These are phyloP conservation scores for Mesostigma viride DNA, from an alignment of 139 green algal species.

Conservation along the genomic window DNA sequence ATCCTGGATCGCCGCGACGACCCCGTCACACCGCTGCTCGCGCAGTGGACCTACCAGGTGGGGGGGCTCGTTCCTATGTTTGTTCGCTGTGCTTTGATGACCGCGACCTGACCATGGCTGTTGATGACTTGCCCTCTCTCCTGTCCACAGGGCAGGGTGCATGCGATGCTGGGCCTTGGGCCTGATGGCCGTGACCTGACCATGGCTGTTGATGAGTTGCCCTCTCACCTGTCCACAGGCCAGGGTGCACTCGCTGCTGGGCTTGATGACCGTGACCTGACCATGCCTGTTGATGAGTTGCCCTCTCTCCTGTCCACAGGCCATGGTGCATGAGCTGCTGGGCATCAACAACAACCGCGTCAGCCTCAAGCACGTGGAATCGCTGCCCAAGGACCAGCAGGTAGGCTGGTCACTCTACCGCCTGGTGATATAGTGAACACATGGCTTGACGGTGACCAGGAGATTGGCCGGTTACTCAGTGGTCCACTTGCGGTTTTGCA, in stretches of 20 bases:
- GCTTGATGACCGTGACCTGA: not conserved
- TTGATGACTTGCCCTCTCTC: not conserved
- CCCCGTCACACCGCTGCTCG: constrained; percentile 41
- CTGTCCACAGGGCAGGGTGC: constrained; percentile 37
- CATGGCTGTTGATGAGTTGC: not conserved
- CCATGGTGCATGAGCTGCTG: constrained; percentile 48
- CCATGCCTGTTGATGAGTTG: not conserved
- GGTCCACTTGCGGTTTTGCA: too few relatives aligned
- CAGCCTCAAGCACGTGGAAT: constrained; percentile 20
- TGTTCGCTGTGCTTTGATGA: too few relatives aligned
- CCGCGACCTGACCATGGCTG: not conserved
- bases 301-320: constrained; percentile 19
- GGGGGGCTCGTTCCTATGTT: too few relatives aligned
- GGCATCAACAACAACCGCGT: constrained; percentile 41
- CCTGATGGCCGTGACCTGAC: not conserved
- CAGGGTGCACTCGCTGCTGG: constrained; percentile 35
- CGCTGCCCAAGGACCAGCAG: constrained; percentile 30
- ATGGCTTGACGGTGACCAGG: too few relatives aligned
- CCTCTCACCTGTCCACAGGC: constrained; percentile 18
- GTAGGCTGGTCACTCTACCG: constrained; percentile 6
- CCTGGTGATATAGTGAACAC: too few relatives aligned
- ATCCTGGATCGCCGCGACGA: constrained; percentile 42
- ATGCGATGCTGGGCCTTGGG: constrained; percentile 6
- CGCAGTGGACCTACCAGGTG: constrained; percentile 48
- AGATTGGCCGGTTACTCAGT: too few relatives aligned